Base-by-base conservation (phyloP, 768 basidiomycete species). In the Mycena venus region DNA sequence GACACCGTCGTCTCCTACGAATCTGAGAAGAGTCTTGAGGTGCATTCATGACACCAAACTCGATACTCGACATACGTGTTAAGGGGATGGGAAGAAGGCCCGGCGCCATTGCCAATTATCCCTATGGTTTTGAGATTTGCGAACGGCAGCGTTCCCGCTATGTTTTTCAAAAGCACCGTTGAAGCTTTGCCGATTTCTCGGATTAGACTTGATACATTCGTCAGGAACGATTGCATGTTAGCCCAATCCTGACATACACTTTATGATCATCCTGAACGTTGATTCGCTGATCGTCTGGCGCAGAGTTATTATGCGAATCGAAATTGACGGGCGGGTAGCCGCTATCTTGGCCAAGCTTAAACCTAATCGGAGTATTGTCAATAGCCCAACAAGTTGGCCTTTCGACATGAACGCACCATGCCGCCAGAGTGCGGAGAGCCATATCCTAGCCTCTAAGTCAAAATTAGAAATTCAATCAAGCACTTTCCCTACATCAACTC, bases 341-440 rank as follows among this genome's bases (percentile, higher is more conserved):
- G 17, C 82, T 82, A 78, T 94, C 90, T 82, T 91, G 91, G 17
- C 87, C 86, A 9, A 90, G 80, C 15, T 89, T 81, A 73, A 88
- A 89, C 70, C 70, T 72, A 32, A 8, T 1, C 19, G 44, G 3
- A 9, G 4, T 6, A 11, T 29, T 14, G 38, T 71, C 32, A 44
- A 36, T 15, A 8, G 7, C 7, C 0, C 17, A 42, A 1, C 27
- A 9, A 36, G 31, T 15, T 6, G 7, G 17, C 32, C 0, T 44
- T 17, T 23, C 21, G 10, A 27, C 15, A 32, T 9, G 14, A 44
- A 31, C 44, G 40, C 9, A 72, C 88, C 90, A 94, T 15, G 89
- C 88, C n/a, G 93, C 92, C n/a, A 95, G 79, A 71, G 94, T 91
- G 19, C 94, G 90, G 2, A 88, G 88, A 3, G 93, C 94, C 88